Evolutionary conservation across 176 grass and related monocot genomes (phyloP).

Genomic region (Sorghum bicolor): DNA sequence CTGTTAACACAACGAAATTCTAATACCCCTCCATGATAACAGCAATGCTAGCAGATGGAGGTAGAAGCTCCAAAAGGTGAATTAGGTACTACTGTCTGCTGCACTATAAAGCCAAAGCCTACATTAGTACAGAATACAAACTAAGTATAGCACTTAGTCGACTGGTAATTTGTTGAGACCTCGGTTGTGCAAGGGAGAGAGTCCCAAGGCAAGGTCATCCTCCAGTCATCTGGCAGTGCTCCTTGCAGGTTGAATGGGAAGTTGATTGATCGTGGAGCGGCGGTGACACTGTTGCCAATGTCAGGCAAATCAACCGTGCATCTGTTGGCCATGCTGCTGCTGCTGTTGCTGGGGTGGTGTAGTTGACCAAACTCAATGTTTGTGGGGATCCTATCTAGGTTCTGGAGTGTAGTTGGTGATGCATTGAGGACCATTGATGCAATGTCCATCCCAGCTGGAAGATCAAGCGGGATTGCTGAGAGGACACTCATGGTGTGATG

Average conservation of each 20-base stretch:
- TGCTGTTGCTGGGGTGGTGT: slow-evolving; percentile 30
- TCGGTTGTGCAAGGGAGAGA: slow-evolving; percentile 62
- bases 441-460: slow-evolving; percentile 49
- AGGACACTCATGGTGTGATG: slow-evolving; percentile 45
- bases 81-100: slow-evolving; percentile 15
- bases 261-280: slow-evolving; percentile 16
- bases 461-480: slow-evolving; percentile 43
- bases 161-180: slow-evolving; percentile 51
- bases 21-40: slow-evolving; percentile 49
- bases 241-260: slow-evolving; percentile 59
- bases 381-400: slow-evolving; percentile 27
- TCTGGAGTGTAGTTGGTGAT: slow-evolving; percentile 36
- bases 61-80: neutral
- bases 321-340: slow-evolving; percentile 32
- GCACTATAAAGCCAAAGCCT: slow-evolving; percentile 34
- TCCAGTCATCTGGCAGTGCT: slow-evolving; percentile 69
- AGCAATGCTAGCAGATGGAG: slow-evolving; percentile 56
- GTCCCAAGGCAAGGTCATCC: slow-evolving; percentile 57
- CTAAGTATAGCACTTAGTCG: slow-evolving; percentile 52
- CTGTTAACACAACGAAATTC: slow-evolving; percentile 39
- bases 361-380: slow-evolving; percentile 64
- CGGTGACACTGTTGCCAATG: slow-evolving; percentile 4
- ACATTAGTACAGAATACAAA: slow-evolving; percentile 30
- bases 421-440: slow-evolving; percentile 71
- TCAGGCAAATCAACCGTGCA: slow-evolving; percentile 29